These are phyloP conservation scores for Alternaria postmessia DNA, from an alignment of 2,329 filamentous ascomycete genomes.

Conservation along the genomic window DNA sequence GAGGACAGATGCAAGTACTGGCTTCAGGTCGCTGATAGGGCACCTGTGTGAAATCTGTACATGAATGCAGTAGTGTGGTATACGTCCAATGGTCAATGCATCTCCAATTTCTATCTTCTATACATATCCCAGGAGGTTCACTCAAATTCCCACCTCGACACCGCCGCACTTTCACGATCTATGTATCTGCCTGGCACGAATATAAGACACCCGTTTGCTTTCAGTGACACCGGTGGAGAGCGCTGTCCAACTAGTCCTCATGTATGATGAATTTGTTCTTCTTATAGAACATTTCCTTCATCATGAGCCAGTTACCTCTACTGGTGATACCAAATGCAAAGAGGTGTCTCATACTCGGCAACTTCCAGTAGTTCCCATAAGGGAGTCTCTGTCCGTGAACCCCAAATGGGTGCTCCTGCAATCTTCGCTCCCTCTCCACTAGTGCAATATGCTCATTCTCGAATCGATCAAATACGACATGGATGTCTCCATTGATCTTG, in stretches of 20 bases:
- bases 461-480: background rate
- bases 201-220: background rate
- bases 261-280: background rate
- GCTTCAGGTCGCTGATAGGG: slow-evolving; percentile 55
- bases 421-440: background rate
- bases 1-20: slow-evolving; percentile 63
- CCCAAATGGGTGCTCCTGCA: background rate
- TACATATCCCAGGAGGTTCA: background rate
- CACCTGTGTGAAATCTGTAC: slow-evolving; percentile 53
- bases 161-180: background rate
- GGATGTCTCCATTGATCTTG: background rate
- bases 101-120: background rate
- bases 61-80: background rate
- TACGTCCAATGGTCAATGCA: background rate
- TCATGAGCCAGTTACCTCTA: background rate
- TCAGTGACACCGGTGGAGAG: background rate
- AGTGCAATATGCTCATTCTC: background rate
- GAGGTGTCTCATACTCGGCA: background rate
- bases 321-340: background rate
- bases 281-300: background rate
- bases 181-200: background rate
- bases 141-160: background rate
- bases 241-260: background rate
- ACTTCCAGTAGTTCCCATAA: background rate
- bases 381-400: background rate